phyloP scores from a whole-genome alignment of 345 rosid genomes.

The Lepidium africanum region DNA sequence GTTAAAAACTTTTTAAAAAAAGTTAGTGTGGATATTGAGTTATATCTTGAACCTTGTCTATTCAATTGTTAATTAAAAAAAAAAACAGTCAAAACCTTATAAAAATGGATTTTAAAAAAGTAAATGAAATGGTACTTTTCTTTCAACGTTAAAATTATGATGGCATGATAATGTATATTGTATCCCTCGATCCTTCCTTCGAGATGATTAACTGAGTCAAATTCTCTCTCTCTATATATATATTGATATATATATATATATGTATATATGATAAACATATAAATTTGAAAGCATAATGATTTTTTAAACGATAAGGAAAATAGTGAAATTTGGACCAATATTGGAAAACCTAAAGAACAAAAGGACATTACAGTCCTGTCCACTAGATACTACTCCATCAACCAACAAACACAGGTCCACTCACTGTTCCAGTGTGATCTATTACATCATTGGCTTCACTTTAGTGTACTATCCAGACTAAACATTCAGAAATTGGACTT shows the following conservation, averaged over 20 bases:
- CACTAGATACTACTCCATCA: slow-evolving; percentile 15
- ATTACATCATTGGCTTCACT: slow-evolving; percentile 1
- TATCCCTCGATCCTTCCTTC: neutral
- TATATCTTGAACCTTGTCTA: too few relatives aligned
- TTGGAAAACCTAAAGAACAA: slow-evolving; percentile 3
- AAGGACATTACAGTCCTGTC: slow-evolving; percentile 20
- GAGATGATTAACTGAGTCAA: neutral
- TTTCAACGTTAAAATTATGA: neutral
- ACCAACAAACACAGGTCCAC: slow-evolving; percentile 13
- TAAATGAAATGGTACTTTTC: too few relatives aligned
- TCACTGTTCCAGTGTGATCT: slow-evolving; percentile 2
- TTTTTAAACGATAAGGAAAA: neutral
- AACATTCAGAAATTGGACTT: neutral
- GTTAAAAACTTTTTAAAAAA: too few relatives aligned
- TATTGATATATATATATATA: neutral
- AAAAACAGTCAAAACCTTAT: neutral
- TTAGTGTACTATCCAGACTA: neutral
- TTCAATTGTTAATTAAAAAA: too few relatives aligned
- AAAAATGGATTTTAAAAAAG: neutral
- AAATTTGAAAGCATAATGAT: slow-evolving; percentile 10
- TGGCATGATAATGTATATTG: neutral
- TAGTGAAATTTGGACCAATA: slow-evolving; percentile 7
- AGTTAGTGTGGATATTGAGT: too few relatives aligned
- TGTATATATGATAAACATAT: neutral
- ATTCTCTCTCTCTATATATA: neutral